A percentile compares a stretch with the other conserved stretches of the same genome.
Evolutionary conservation across 345 rosid genomes (phyloP).

Genomic region (Aurinia saxatilis): DNA sequence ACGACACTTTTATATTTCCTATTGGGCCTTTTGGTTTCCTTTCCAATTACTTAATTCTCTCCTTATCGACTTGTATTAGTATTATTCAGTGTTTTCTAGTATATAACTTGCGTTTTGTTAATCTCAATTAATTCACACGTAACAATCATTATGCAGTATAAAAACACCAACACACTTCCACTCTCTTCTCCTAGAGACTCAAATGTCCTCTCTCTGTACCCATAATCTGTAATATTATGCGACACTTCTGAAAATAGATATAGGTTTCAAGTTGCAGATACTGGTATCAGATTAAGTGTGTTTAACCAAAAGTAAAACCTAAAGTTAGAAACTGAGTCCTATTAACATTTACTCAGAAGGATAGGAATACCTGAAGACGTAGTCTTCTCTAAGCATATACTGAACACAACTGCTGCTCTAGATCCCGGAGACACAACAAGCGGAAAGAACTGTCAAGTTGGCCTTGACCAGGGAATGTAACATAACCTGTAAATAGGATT

Average conservation of each 20-base stretch:
- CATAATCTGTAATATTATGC: background rate
- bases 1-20: too few relatives aligned
- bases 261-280: slow-evolving; percentile 2
- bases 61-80: too few relatives aligned
- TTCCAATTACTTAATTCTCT: too few relatives aligned
- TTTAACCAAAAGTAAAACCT: background rate
- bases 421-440: slow-evolving; percentile 75
- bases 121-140: too few relatives aligned
- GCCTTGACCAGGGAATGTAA: slow-evolving; percentile 91
- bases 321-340: background rate
- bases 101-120: too few relatives aligned
- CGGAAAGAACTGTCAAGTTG: slow-evolving; percentile 70
- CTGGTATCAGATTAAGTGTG: background rate
- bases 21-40: too few relatives aligned
- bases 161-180: too few relatives aligned
- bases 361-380: slow-evolving; percentile 41
- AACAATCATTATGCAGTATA: too few relatives aligned
- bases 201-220: too few relatives aligned
- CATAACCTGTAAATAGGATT: slow-evolving; percentile 50
- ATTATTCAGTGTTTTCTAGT: too few relatives aligned
- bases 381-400: slow-evolving; percentile 51
- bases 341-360: slow-evolving; percentile 4
- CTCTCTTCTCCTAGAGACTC: too few relatives aligned
- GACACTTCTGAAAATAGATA: background rate
- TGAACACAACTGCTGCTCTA: slow-evolving; percentile 71